Evolutionary conservation across 345 rosid genomes (phyloP), one percentile per base, ranked within the genome.

Genomic region (Gossypium stocksii): DNA sequence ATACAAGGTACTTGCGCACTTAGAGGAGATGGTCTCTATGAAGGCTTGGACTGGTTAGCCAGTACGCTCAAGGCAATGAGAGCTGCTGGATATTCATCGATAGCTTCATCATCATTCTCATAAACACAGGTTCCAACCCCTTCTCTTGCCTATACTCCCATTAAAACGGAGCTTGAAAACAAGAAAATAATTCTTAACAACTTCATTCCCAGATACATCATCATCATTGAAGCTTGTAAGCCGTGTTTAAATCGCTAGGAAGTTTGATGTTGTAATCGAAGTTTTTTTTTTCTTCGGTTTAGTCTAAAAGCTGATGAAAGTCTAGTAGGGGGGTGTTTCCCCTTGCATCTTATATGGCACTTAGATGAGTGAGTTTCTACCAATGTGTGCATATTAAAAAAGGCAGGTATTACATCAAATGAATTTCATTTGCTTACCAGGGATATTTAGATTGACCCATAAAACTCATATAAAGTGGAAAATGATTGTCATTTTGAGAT

Each of bases 1-100:
- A 93, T 96, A 80, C 98, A 96, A 83, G 99, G 98, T 66, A 93
- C 98, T 75, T 91, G 98, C 63, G 98, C 99, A 9, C 89, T 96
- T 51, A 84, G 81, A 80, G 99, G 99, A 74, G 99, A 93, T 66
- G 99, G 99, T 17, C 97, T 96, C 17, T 96, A 96, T 9, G 99
- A 96, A 80, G 99, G 99, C 34, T 83, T 93, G 86, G 98, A 93
- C 81, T 93, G 99, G 98, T 83, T 96, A 77, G 80, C 97, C 23
- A 66, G 86, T 67, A 93, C 97, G 2, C 85, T 93, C 59, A 91
- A 91, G 80, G 93, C 91, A 85, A 89, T 90, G 88, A 93, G 74
- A 86, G 97, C 97, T 62, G 90, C 92, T 69, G 98, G 98, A 77
- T 92, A 82, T 87, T 87, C 97, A 66, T 94, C 95, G 0, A 87